A percentile compares a stretch with the other conserved stretches of the same genome.
phyloP scores from a whole-genome alignment of 805 yeast species.

The Ogataea thermomethanolica region DNA sequence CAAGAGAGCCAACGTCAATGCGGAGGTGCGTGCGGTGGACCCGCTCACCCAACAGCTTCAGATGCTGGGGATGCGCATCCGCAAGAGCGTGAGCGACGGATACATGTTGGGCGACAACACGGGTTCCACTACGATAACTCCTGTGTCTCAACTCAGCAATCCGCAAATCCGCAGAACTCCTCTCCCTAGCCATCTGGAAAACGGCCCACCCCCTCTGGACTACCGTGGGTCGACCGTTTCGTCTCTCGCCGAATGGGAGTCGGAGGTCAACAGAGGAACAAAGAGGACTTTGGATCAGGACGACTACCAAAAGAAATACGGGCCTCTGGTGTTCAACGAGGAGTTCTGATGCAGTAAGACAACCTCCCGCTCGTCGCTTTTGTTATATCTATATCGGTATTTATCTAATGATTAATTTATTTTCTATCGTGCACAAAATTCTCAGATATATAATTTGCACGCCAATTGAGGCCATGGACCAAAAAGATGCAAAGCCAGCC shows the following conservation, averaged over 20 bases:
- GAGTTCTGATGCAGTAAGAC: conserved; percentile 36
- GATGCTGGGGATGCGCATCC: conserved; percentile 66
- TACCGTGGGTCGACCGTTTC: conserved; percentile 44
- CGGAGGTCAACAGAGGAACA: conserved; percentile 20
- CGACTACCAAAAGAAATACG: conserved; percentile 38
- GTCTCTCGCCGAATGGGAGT: conserved; percentile 43
- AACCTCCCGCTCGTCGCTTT: background rate
- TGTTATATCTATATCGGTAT: background rate
- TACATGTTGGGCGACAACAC: conserved; percentile 30
- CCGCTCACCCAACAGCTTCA: conserved; percentile 40
- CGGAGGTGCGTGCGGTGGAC: conserved; percentile 6
- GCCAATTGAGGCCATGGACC: conserved; percentile 49
- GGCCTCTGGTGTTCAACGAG: conserved; percentile 45
- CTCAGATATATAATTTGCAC: background rate
- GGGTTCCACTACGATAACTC: background rate
- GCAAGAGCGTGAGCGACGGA: conserved; percentile 65
- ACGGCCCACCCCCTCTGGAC: conserved; percentile 43
- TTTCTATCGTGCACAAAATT: conserved; percentile 1
- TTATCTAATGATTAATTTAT: conserved; percentile 3
- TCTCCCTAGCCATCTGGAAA: conserved; percentile 35
- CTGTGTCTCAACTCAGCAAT: background rate
- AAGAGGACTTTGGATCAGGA: conserved; percentile 17
- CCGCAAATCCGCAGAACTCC: conserved; percentile 34
- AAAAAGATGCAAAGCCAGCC: conserved; percentile 63
- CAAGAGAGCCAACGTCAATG: conserved; percentile 8